Percentiles rank a stretch among this genome's conserved stretches.
Evolutionary conservation across 257 asterid species (phyloP).

Genomic region (Rehmannia glutinosa): DNA sequence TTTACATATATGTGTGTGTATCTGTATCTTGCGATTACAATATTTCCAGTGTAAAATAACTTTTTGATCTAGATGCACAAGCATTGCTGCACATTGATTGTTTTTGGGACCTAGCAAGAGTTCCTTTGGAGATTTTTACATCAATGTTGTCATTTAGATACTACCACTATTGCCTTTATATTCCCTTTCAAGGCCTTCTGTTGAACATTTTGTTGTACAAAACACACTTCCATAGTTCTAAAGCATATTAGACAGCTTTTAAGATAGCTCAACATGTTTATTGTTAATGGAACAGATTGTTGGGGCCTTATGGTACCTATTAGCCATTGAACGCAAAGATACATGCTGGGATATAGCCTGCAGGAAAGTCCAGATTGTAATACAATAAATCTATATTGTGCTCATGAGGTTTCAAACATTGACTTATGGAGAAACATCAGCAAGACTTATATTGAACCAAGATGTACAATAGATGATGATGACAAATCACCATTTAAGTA

Average conservation of each 20-base stretch:
- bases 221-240: not conserved
- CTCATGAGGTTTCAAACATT: conserved; percentile 40
- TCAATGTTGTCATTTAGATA: no score
- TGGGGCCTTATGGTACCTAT: conserved; percentile 92
- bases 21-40: no score
- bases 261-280: not conserved
- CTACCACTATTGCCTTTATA: not conserved
- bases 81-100: no score
- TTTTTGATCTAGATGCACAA: no score
- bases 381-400: conserved; percentile 50
- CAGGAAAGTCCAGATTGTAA: conserved; percentile 40
- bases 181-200: not conserved
- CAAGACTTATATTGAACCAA: conserved; percentile 45
- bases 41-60: no score
- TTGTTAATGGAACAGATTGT: conserved; percentile 49
- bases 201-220: not conserved
- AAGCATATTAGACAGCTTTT: not conserved
- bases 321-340: conserved; percentile 84
- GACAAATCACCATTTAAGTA: conserved; percentile 42
- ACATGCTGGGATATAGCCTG: conserved; percentile 89
- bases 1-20: no score
- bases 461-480: conserved; percentile 43
- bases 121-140: no score
- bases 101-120: no score
- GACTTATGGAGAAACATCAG: conserved; percentile 58